Evolutionary conservation across 495 filamentous ascomycete genomes (phyloP).

Genomic region (Oidiodendron maius): DNA sequence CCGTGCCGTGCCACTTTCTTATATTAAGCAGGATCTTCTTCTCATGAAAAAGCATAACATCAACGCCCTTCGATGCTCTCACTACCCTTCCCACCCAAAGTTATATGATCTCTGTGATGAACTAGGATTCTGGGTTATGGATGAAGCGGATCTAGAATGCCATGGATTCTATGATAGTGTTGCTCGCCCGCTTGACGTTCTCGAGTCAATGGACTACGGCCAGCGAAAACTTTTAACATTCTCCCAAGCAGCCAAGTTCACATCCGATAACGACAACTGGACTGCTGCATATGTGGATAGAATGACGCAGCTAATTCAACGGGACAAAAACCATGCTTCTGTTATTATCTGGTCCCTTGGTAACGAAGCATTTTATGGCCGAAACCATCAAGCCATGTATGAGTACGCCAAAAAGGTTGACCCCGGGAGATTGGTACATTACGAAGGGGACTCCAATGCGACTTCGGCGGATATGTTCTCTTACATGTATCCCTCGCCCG

Average conservation of each 20-base stretch:
- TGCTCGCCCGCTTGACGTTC: constrained; percentile 36
- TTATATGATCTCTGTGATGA: constrained; percentile 62
- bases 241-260: constrained; percentile 45
- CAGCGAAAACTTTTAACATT: constrained; percentile 50
- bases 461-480: constrained; percentile 57
- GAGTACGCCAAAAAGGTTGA: constrained; percentile 51
- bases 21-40: constrained; percentile 51
- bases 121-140: constrained; percentile 63
- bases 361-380: too few species aligned
- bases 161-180: constrained; percentile 57
- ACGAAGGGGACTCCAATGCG: constrained; percentile 56
- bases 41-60: constrained; percentile 65
- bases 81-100: constrained; percentile 52
- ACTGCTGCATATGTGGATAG: constrained; percentile 60
- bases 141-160: constrained; percentile 67
- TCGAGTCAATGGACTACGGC: constrained; percentile 41
- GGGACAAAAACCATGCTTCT: constrained; percentile 60
- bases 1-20: constrained; percentile 51
- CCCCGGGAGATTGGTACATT: constrained; percentile 54
- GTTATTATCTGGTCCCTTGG: constrained; percentile 70
- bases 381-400: constrained; percentile 66
- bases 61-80: constrained; percentile 57
- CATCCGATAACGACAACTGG: constrained; percentile 60
- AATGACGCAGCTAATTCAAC: constrained; percentile 52
- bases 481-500: constrained; percentile 56